phyloP scores from a whole-genome alignment of 306 rosid genomes.

The Acacia acuminata region DNA sequence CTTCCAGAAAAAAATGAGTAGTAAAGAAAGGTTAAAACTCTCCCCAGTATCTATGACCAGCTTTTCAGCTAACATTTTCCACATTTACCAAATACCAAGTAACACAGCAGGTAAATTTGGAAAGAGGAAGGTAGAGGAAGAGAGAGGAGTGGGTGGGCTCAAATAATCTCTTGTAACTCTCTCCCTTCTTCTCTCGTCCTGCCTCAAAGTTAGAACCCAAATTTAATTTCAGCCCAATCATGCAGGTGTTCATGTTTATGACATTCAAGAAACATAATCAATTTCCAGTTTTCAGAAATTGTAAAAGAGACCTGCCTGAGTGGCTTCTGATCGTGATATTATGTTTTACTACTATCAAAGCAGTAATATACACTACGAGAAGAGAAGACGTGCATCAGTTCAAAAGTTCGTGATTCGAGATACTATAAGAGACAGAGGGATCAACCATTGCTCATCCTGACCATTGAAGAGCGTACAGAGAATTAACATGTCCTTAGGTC shows the following conservation, averaged over 20 bases:
- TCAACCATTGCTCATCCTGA: background rate
- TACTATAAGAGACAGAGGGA: background rate
- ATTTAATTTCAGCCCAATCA: background rate
- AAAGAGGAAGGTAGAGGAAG: background rate
- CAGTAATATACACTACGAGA: background rate
- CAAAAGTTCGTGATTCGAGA: slow-evolving; percentile 9
- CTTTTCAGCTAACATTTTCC: background rate
- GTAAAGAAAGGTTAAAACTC: slow-evolving; percentile 11
- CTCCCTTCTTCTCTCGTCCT: background rate
- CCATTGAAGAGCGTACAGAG: background rate
- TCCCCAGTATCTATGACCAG: background rate
- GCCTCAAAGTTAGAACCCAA: background rate
- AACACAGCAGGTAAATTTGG: background rate
- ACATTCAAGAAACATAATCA: slow-evolving; percentile 24
- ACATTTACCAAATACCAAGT: background rate
- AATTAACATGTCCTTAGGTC: background rate
- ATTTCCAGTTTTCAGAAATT: slow-evolving; percentile 7
- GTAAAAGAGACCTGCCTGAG: slow-evolving; percentile 6
- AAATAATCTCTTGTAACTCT: background rate
- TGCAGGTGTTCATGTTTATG: background rate
- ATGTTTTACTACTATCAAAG: slow-evolving; percentile 6
- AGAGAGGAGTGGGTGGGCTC: background rate
- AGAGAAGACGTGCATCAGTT: background rate
- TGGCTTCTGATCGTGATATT: slow-evolving; percentile 10
- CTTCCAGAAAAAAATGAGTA: background rate